Evolutionary conservation across 345 rosid genomes (phyloP), one percentile per base, ranked within the genome.

Genomic region (Sisymbrium irio): DNA sequence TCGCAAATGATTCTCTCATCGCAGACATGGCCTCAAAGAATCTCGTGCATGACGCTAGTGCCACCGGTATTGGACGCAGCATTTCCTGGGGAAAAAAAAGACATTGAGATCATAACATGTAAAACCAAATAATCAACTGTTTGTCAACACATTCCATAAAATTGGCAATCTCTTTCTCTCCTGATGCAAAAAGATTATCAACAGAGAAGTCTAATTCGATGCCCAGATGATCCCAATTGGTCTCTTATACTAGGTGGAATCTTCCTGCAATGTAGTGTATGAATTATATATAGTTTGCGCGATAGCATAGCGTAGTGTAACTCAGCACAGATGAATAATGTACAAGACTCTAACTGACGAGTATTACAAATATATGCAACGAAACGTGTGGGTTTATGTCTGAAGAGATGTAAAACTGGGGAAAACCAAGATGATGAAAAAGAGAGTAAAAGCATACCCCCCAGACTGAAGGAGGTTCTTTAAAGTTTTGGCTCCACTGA

Each of bases 21-120:
- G 98, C 99, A 19, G 98, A 86, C 99, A 92, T 90, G 47, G 99
- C 99, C 76, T 96, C 98, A 37, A 96, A 96, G 82, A 92, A 92
- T 69, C 98, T 80, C 36, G 99, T 90, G 80, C 97, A 92, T 14
- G 99, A 96, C 66, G 99, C 99, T 71, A 96, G 81, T 55, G 99
- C 99, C 72, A 96, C 98, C 0, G 98, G 99, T 76, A 92, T 90
- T 17, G 99, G 99, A 27, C 98, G 98, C 39, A 96, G 85, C 98
- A 96, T 92, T 82, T 96, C 99, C 97, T 96, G 19, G 9, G 12
- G 5, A 8, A 9, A 47, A 74, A 22, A n/a, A 57, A 59, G 51
- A 27, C 3, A 36, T 4, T 69, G 39, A 51, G 10, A 40, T 49
- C 27, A 55, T 37, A 61, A 6, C n/a, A 62, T 27, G 28, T 17